phyloP scores from a whole-genome alignment of 1,284 basidiomycete genomes.

The Microbotryum violaceum region DNA sequence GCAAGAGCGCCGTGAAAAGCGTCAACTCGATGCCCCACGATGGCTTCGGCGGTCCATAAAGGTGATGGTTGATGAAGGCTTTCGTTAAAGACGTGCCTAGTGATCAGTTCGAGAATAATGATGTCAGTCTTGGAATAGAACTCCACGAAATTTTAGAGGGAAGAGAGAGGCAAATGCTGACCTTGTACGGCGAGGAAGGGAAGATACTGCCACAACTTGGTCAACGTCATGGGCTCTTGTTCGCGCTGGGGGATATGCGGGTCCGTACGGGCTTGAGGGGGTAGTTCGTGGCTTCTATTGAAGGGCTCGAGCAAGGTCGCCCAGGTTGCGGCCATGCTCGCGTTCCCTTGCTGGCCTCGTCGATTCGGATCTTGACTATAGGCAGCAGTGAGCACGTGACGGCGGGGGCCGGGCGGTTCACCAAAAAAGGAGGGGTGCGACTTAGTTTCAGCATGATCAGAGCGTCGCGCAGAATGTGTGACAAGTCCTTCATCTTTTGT shows the following conservation, averaged over 20 bases:
- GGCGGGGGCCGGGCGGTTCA: too few relatives aligned
- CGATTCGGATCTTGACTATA: too few relatives aligned
- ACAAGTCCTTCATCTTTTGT: too few relatives aligned
- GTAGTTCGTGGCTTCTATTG: conserved; percentile 7
- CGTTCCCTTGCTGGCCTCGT: too few relatives aligned
- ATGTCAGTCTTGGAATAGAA: conserved; percentile 10
- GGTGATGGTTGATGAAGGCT: conserved; percentile 61
- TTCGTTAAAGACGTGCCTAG: conserved; percentile 59
- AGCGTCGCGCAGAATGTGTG: too few relatives aligned
- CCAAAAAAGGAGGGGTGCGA: too few relatives aligned
- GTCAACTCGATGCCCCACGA: conserved; percentile 71
- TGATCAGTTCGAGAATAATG: neutral
- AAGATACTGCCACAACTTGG: conserved; percentile 30
- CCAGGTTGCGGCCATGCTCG: conserved; percentile 9
- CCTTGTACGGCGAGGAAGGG: conserved; percentile 34
- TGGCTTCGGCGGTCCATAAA: conserved; percentile 72
- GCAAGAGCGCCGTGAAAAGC: conserved; percentile 62
- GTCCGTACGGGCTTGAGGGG: conserved; percentile 22
- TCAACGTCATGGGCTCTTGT: conserved; percentile 17
- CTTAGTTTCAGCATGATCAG: too few relatives aligned
- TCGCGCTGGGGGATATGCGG: conserved; percentile 22
- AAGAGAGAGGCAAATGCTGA: conserved; percentile 14
- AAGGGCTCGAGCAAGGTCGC: conserved; percentile 24
- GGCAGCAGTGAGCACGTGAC: too few relatives aligned
- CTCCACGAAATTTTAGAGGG: neutral